Conservation (phyloP, 1,284 basidiomycete genomes). For the Singerocomus rubriflavus region DNA sequence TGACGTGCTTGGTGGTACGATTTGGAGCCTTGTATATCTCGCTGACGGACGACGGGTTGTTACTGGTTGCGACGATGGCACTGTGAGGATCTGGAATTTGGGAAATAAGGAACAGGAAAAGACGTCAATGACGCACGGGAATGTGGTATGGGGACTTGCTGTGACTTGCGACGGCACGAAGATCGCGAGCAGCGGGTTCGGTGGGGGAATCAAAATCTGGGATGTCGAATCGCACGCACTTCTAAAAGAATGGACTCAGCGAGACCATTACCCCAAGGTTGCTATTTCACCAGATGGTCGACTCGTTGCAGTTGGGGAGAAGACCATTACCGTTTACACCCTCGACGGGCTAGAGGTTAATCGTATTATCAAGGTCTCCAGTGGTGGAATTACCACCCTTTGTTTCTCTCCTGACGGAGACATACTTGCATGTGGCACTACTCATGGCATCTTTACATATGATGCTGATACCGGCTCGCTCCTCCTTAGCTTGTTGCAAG, state of each 20-base stretch:
- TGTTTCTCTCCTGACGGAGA: slow-evolving; percentile 9
- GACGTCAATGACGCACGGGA: background rate
- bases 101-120: background rate
- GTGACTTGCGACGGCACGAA: slow-evolving; percentile 5
- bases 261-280: background rate
- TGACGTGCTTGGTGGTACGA: background rate
- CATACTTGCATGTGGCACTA: slow-evolving; percentile 3
- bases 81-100: background rate
- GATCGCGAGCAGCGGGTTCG: background rate
- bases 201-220: background rate
- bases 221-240: background rate
- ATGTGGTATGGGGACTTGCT: accelerated
- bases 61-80: background rate
- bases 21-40: background rate
- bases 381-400: background rate
- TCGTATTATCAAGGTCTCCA: background rate
- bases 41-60: background rate
- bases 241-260: background rate
- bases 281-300: slow-evolving; percentile 5
- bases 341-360: background rate
- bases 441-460: background rate
- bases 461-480: background rate
- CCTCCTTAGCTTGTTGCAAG: background rate
- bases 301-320: background rate
- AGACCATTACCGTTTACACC: background rate